Evolutionary conservation across 169 alveolate genomes (phyloP), one percentile per base, ranked within the genome.

Genomic region (Babesia ovis): DNA sequence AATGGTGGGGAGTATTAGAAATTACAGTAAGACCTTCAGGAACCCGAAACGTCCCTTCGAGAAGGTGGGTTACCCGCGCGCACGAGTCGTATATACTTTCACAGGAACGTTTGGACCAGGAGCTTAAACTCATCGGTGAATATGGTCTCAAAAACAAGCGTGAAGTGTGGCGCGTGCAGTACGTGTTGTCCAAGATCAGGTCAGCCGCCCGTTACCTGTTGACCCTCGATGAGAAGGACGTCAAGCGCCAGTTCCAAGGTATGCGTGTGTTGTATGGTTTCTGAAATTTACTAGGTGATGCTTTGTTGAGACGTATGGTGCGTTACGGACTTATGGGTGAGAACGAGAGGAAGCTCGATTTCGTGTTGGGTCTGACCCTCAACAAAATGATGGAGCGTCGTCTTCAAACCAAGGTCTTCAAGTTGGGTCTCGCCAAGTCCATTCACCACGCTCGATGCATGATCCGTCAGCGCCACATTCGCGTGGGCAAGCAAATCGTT

Each of bases 121-220:
- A 97, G 91, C 82, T 98, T 90, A 94, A 95, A 91, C 92, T 97
- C 85, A 92, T 98, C 85, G 99, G 99, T 48, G 98, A 96, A 80
- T 98, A 97, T 85, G 99, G 99, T 57, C 90, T 98, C 61, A 97
- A 96, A 92, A 97, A 97, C 94, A 98, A 98, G 95, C 96, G 99
- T 75, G 99, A 98, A 89, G 98, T 95, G 69, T 95, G 99, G 99
- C 90, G 99, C 80, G 99, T 97, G 58, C 98, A 97, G 90, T 95
- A 95, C 71, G 94, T 97, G 45, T 94, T 98, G 62, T 98, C 99
- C 50, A 97, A 97, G 91, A 96, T 98, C 81, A 96, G 99, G 82
- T 94, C 99, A 37, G 99, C 99, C 37, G 99, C 99, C 34, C 97
- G 99, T 86, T 96, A 96, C 83, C 93, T 98, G 72, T 94, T 98